A percentile compares a stretch with the other conserved stretches of the same genome.
Evolutionary conservation across 805 yeast species (phyloP).

Genomic region (Sugiyamaella floridensis): DNA sequence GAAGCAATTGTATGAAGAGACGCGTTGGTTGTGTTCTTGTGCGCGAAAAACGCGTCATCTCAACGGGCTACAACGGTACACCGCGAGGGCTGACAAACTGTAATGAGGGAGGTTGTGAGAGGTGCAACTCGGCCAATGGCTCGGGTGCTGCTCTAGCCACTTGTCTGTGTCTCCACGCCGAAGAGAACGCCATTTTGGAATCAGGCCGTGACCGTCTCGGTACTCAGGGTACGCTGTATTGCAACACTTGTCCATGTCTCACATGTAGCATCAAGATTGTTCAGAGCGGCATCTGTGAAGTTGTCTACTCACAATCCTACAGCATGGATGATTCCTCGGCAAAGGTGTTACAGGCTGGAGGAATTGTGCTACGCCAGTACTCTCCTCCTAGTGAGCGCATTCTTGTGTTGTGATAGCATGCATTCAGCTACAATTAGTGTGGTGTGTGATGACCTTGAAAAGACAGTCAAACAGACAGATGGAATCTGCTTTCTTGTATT

Average conservation of each 20-base stretch:
- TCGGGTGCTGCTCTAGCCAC: conserved; percentile 66
- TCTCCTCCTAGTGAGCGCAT: conserved; percentile 33
- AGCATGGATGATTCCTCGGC: conserved; percentile 83
- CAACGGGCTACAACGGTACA: conserved; percentile 98
- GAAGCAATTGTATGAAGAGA: conserved; percentile 96
- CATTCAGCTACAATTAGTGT: neutral
- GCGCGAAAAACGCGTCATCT: conserved; percentile 74
- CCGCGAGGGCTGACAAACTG: conserved; percentile 85
- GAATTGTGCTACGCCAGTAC: conserved; percentile 61
- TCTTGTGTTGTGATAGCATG: neutral
- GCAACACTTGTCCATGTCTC: conserved; percentile 94
- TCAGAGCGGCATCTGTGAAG: conserved; percentile 85
- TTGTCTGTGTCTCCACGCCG: conserved; percentile 93
- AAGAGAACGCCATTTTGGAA: conserved; percentile 90
- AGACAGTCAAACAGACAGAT: too few relatives aligned
- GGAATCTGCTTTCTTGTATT: neutral
- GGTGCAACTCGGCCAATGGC: conserved; percentile 70
- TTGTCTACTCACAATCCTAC: conserved; percentile 86
- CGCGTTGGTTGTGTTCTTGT: conserved; percentile 96
- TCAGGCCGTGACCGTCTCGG: conserved; percentile 87
- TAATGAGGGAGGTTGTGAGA: conserved; percentile 88
- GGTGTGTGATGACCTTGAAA: neutral
- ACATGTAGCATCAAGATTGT: conserved; percentile 95
- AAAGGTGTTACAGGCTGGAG: conserved; percentile 64
- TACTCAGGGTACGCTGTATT: conserved; percentile 58